phyloP scores from a whole-genome alignment of 345 rosid genomes.

The Atalantia buxifolia region DNA sequence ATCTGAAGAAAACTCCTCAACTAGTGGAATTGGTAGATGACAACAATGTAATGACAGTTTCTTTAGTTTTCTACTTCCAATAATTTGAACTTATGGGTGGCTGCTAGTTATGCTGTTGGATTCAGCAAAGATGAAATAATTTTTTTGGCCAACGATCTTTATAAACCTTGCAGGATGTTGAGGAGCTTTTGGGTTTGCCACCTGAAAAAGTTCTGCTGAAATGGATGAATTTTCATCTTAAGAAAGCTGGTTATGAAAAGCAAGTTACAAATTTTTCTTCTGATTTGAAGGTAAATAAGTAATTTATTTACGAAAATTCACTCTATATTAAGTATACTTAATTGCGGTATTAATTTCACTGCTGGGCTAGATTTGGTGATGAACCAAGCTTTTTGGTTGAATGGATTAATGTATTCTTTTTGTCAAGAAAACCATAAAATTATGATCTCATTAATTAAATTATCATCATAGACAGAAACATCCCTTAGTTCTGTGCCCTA shows the following conservation, averaged over 20 bases:
- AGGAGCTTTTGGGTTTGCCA: slow-evolving; percentile 86
- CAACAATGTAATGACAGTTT: slow-evolving; percentile 46
- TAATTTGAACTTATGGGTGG: background rate
- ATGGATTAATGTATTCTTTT: background rate
- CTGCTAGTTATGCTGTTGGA: background rate
- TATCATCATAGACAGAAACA: background rate
- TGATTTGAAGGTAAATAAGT: slow-evolving; percentile 78
- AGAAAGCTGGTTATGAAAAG: slow-evolving; percentile 88
- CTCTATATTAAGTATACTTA: slow-evolving; percentile 2
- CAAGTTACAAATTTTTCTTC: slow-evolving; percentile 92
- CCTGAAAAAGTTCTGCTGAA: slow-evolving; percentile 94
- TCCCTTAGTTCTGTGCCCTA: background rate
- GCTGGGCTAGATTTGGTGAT: slow-evolving; percentile 1
- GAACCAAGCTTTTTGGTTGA: too few species aligned
- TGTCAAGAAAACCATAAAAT: background rate
- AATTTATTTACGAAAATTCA: slow-evolving; percentile 4
- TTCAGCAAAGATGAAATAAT: background rate
- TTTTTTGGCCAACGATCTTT: background rate
- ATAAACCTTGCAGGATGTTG: slow-evolving; percentile 66
- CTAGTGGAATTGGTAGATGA: slow-evolving; percentile 87
- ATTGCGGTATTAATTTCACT: background rate
- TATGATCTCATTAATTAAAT: background rate
- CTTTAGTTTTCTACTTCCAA: background rate
- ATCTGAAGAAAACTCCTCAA: slow-evolving; percentile 94
- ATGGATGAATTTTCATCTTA: slow-evolving; percentile 98